Evolutionary conservation across 805 yeast genomes (phyloP).

Genomic region (Nakazawaea laoshanensis): DNA sequence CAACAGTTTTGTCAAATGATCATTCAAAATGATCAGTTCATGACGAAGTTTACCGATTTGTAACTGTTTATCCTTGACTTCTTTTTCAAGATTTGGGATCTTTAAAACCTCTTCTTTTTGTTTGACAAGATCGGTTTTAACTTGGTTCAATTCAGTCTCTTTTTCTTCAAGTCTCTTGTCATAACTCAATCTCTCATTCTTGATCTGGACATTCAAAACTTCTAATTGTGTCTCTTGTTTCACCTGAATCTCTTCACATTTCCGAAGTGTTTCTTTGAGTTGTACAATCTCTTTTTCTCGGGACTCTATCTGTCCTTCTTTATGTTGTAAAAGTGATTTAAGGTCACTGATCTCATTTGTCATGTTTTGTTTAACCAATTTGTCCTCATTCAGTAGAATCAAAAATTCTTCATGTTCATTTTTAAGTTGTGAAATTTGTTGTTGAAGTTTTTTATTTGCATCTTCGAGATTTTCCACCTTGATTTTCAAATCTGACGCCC

Average conservation of each 20-base stretch:
- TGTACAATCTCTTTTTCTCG: conserved; percentile 12
- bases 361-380: conserved; percentile 34
- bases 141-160: conserved; percentile 18
- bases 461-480: conserved; percentile 34
- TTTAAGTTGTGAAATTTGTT: conserved; percentile 27
- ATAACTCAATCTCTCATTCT: conserved; percentile 5
- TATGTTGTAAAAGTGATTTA: conserved; percentile 15
- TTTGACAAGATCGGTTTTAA: conserved; percentile 19
- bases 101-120: conserved; percentile 16
- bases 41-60: conserved; percentile 87
- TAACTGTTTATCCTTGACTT: conserved; percentile 61
- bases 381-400: conserved; percentile 31
- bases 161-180: conserved; percentile 9
- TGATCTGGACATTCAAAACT: conserved; percentile 2
- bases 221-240: conserved; percentile 4
- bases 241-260: conserved; percentile 8
- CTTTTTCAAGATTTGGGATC: conserved; percentile 36
- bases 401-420: conserved; percentile 25
- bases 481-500: conserved; percentile 24
- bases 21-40: conserved; percentile 89
- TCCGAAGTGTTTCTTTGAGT: conserved; percentile 6
- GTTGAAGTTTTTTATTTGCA: conserved; percentile 26
- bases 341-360: conserved; percentile 30
- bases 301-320: conserved; percentile 18
- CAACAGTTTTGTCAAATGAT: conserved; percentile 90